Evolutionary conservation across 192 early-diverging fungal genomes (phyloP).

Genomic region (Funneliformis mosseae): DNA sequence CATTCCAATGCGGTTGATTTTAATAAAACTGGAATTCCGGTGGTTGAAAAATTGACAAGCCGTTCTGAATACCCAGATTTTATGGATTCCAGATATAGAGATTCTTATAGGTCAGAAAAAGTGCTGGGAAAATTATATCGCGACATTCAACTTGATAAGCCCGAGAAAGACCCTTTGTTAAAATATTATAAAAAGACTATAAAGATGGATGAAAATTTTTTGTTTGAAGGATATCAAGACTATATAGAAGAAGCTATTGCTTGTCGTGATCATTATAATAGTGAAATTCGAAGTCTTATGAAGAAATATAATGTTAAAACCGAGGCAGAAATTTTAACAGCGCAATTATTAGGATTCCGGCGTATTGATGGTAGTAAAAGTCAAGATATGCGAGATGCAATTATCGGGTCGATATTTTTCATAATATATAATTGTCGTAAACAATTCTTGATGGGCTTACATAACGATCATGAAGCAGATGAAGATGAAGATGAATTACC

Average conservation of each 20-base stretch:
- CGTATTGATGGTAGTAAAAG: not conserved
- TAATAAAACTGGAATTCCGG: constrained; percentile 25
- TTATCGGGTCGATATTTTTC: not conserved
- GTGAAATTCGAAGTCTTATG: constrained; percentile 1
- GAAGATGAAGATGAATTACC: not conserved
- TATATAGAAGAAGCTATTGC: constrained; percentile 1
- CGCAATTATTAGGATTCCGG: not conserved
- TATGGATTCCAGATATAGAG: constrained; percentile 1
- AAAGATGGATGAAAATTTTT: not conserved
- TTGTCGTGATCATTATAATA: not conserved
- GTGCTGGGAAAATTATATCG: constrained; percentile 18
- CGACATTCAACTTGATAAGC: not conserved
- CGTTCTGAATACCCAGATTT: constrained; percentile 20
- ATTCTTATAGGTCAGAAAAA: not conserved
- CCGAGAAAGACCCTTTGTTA: not conserved
- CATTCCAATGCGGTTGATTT: constrained; percentile 27
- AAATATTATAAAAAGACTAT: not conserved
- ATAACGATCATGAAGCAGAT: not conserved
- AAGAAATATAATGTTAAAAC: constrained; percentile 15
- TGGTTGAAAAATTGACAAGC: not conserved
- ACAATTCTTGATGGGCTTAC: not conserved
- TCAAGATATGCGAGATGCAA: constrained; percentile 10
- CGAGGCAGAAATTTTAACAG: constrained; percentile 23
- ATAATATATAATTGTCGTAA: not conserved
- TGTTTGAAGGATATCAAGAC: not conserved